These are phyloP conservation scores for Salix udensis DNA, from an alignment of 345 rosid species.

Conservation along the genomic window DNA sequence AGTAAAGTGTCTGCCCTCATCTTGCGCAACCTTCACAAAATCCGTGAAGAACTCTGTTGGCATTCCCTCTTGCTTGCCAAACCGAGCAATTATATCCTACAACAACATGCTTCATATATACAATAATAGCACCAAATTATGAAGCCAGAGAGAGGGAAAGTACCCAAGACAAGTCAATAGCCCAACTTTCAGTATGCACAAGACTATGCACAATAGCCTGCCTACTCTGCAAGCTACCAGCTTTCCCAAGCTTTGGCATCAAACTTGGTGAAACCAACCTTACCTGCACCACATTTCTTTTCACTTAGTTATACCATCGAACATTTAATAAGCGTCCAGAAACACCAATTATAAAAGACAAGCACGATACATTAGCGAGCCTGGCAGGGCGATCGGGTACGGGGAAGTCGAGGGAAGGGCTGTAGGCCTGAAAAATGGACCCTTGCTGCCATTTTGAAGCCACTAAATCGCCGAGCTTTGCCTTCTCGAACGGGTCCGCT, in stretches of 20 bases:
- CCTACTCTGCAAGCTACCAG: constrained; percentile 87
- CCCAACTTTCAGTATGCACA: constrained; percentile 90
- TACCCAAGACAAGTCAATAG: constrained; percentile 91
- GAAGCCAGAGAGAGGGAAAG: neutral
- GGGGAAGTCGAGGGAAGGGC: constrained; percentile 43
- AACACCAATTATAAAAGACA: neutral
- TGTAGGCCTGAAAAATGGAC: constrained; percentile 47
- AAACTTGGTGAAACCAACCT: constrained; percentile 77
- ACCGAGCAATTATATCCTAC: constrained; percentile 89
- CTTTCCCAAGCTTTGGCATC: constrained; percentile 94
- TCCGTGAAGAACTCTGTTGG: constrained; percentile 88
- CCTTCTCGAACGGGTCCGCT: constrained; percentile 75
- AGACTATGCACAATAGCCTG: constrained; percentile 92
- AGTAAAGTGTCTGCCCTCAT: constrained; percentile 82
- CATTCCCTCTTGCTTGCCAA: constrained; percentile 85
- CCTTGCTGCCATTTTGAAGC: constrained; percentile 85
- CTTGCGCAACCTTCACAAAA: constrained; percentile 85
- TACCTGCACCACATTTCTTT: constrained; percentile 37
- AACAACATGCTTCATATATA: neutral
- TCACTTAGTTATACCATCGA: constrained; percentile 32
- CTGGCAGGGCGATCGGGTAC: constrained; percentile 80
- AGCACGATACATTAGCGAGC: constrained; percentile 47
- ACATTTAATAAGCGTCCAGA: neutral
- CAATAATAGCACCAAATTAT: neutral
- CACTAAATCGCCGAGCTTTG: constrained; percentile 58